phyloP scores from a whole-genome alignment of 176 grass and related monocot genomes.

The Eleusine coracana region DNA sequence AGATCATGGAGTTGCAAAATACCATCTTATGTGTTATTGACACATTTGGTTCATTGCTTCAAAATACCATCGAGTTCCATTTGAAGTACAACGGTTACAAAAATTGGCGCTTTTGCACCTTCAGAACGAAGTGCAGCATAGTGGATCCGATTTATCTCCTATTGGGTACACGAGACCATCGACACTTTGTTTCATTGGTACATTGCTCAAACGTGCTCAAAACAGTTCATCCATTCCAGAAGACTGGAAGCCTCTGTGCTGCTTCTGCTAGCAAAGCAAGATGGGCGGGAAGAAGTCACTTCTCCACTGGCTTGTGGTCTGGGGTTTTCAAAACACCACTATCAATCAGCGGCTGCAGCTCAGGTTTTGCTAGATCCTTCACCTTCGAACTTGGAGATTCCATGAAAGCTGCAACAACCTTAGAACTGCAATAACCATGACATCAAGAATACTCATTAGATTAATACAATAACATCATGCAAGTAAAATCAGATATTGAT shows the following conservation, averaged over 20 bases:
- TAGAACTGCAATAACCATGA: constrained; percentile 58
- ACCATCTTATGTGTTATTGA: too few species aligned
- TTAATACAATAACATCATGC: neutral
- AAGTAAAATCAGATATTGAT: neutral
- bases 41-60: too few species aligned
- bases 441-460: constrained; percentile 10
- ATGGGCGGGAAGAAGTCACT: neutral
- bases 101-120: neutral
- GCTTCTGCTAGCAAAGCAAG: neutral
- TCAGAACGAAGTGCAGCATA: neutral
- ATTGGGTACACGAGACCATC: neutral
- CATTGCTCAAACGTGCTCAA: neutral
- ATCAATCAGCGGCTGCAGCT: constrained; percentile 73
- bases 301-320: constrained; percentile 42
- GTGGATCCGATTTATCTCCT: neutral
- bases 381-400: constrained; percentile 63
- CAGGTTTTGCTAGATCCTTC: constrained; percentile 58
- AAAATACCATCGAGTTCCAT: neutral
- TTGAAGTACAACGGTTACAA: neutral
- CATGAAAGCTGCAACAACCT: constrained; percentile 78
- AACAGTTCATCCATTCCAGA: neutral
- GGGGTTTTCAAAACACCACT: constrained; percentile 57
- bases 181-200: neutral
- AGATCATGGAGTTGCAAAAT: too few species aligned
- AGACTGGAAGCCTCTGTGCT: neutral